phyloP scores from a whole-genome alignment of 2,329 filamentous ascomycete genomes.

The Aspergillus tamarii region DNA sequence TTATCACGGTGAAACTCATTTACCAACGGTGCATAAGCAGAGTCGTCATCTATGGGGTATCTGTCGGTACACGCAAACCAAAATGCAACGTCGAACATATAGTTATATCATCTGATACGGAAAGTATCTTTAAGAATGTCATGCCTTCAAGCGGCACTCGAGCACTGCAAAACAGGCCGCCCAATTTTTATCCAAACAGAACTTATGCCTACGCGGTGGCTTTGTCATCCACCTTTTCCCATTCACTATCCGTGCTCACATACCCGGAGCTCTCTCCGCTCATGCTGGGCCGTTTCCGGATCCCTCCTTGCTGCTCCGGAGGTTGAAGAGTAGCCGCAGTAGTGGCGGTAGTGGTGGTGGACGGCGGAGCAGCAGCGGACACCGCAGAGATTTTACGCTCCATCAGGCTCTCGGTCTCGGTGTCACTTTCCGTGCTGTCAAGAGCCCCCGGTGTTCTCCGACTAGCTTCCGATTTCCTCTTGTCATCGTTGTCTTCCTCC shows the following conservation, averaged over 20 bases:
- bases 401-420: conserved; percentile 43
- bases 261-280: conserved; percentile 58
- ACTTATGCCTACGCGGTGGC: conserved; percentile 11
- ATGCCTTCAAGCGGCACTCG: neutral
- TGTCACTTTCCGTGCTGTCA: conserved; percentile 48
- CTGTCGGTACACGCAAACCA: conserved; percentile 3
- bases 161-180: neutral
- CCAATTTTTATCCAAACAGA: neutral
- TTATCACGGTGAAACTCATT: neutral
- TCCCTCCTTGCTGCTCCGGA: conserved; percentile 40
- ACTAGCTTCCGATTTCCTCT: conserved; percentile 20
- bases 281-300: conserved; percentile 50
- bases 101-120: conserved; percentile 1
- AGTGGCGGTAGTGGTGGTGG: conserved; percentile 24
- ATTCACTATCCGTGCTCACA: conserved; percentile 88
- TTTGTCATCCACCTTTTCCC: conserved; percentile 80
- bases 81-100: conserved; percentile 1
- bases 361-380: conserved; percentile 17
- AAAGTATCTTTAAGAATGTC: neutral
- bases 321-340: conserved; percentile 52
- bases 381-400: conserved; percentile 21
- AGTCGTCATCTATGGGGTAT: conserved; percentile 9
- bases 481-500: conserved; percentile 15
- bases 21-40: neutral
- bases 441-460: conserved; percentile 36